Percentiles rank a stretch among this genome's conserved stretches.
These are phyloP conservation scores for Chlamydomonas sphaeroides DNA, from an alignment of 139 green algal genomes.

Conservation along the genomic window DNA sequence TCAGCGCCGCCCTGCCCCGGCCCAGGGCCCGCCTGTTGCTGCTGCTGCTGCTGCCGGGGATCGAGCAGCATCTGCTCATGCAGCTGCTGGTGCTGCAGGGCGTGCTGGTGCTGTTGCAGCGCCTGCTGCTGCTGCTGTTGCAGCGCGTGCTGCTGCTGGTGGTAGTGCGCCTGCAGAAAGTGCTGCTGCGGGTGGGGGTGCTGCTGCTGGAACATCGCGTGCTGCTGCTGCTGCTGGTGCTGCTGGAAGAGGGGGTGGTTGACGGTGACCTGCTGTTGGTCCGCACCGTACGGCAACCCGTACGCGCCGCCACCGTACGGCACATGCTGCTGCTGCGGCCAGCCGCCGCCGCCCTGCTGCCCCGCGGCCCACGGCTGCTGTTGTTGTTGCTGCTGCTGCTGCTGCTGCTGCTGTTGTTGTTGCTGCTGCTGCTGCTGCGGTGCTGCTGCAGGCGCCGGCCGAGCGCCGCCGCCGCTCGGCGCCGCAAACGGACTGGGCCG, in stretches of 20 bases:
- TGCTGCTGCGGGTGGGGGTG: not conserved
- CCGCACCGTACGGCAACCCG: too few relatives aligned
- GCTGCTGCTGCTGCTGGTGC: not conserved
- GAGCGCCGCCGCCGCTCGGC: too few relatives aligned
- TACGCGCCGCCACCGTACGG: too few relatives aligned
- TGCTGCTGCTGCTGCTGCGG: not conserved
- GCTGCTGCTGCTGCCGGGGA: not conserved
- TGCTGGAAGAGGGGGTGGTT: not conserved
- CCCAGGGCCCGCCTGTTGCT: not conserved
- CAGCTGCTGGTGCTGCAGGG: not conserved
- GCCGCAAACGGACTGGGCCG: too few relatives aligned
- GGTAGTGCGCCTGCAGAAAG: too few relatives aligned
- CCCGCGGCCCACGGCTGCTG: not conserved
- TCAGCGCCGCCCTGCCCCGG: not conserved
- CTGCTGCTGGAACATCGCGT: not conserved
- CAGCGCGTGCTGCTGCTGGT: not conserved
- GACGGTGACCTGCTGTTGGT: too few relatives aligned
- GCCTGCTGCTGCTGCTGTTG: not conserved
- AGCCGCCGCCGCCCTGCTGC: too few relatives aligned
- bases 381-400: constrained; percentile 5
- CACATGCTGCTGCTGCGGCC: too few relatives aligned
- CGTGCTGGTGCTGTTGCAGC: not conserved
- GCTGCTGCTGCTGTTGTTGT: not conserved
- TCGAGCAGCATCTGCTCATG: not conserved
- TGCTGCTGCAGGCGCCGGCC: too few relatives aligned